A percentile compares a stretch with the other conserved stretches of the same genome.
phyloP scores from a whole-genome alignment of 495 filamentous ascomycete genomes.

The Penicillium tannophilum region DNA sequence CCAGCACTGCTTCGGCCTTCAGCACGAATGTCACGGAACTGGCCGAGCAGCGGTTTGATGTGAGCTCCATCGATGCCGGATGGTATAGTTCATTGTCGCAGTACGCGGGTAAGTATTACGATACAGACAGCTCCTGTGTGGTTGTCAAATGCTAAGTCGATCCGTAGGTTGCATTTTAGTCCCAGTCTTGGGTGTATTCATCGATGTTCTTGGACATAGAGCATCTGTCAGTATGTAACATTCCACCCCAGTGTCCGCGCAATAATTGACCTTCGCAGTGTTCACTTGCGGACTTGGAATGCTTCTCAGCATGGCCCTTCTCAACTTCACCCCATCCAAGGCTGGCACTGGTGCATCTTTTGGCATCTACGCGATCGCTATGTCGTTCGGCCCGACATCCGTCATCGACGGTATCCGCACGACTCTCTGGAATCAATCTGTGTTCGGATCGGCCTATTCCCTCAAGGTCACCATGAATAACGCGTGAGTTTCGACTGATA shows the following conservation, averaged over 20 bases:
- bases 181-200: conserved; percentile 44
- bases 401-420: conserved; percentile 50
- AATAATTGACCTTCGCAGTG: conserved; percentile 19
- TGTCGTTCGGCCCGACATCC: conserved; percentile 41
- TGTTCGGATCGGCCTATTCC: conserved; percentile 47
- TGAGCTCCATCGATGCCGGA: conserved; percentile 42
- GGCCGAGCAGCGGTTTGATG: conserved; percentile 44
- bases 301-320: conserved; percentile 43
- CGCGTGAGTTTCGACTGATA: conserved; percentile 27
- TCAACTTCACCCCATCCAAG: conserved; percentile 37
- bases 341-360: conserved; percentile 46
- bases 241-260: neutral
- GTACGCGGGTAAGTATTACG: conserved; percentile 37
- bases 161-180: conserved; percentile 43
- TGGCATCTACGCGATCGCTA: conserved; percentile 45
- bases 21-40: conserved; percentile 48
- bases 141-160: neutral
- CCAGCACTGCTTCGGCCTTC: conserved; percentile 42
- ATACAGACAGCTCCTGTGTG: neutral
- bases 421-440: conserved; percentile 44
- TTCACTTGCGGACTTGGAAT: conserved; percentile 40
- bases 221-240: conserved; percentile 38
- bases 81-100: conserved; percentile 48
- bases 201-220: conserved; percentile 47
- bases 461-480: conserved; percentile 51